phyloP scores from a whole-genome alignment of 208 protist genomes.

The Polymyxa betae region DNA sequence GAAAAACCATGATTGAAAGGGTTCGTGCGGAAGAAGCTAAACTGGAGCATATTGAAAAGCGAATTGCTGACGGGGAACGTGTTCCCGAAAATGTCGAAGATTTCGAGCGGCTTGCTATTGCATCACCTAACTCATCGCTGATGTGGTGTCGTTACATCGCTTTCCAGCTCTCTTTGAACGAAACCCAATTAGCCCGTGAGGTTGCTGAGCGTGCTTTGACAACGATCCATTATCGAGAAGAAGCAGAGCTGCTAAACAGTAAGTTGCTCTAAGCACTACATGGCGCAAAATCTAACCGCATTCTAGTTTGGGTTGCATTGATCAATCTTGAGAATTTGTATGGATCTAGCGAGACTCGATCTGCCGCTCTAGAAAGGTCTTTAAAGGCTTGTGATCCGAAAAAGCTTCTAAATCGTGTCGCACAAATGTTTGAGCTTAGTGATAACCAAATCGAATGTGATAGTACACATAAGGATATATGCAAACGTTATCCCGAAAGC shows the following conservation, averaged over 20 bases:
- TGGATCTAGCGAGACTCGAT: constrained; percentile 66
- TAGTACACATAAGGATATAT: constrained; percentile 59
- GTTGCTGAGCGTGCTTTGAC: constrained; percentile 69
- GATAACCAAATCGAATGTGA: constrained; percentile 38
- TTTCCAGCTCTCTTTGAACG: constrained; percentile 70
- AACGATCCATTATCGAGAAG: constrained; percentile 68
- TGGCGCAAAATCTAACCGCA: too few species aligned
- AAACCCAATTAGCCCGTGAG: constrained; percentile 76
- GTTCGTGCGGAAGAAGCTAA: background rate
- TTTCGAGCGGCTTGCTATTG: constrained; percentile 79
- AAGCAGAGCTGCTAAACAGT: constrained; percentile 69
- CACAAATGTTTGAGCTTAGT: constrained; percentile 62
- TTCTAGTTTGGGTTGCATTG: constrained; percentile 81
- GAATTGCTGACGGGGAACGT: background rate
- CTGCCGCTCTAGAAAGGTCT: constrained; percentile 12
- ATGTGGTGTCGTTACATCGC: constrained; percentile 81
- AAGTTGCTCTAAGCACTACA: background rate
- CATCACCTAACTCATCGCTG: constrained; percentile 71
- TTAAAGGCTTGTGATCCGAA: background rate
- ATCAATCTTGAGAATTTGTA: constrained; percentile 81
- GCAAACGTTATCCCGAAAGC: constrained; percentile 73
- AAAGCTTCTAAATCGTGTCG: constrained; percentile 65
- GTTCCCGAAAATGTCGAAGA: constrained; percentile 68
- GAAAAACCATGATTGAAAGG: background rate
- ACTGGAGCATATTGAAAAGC: constrained; percentile 30